phyloP scores from a whole-genome alignment of 2,329 filamentous ascomycete genomes.

The Fusarium sulawesiense region DNA sequence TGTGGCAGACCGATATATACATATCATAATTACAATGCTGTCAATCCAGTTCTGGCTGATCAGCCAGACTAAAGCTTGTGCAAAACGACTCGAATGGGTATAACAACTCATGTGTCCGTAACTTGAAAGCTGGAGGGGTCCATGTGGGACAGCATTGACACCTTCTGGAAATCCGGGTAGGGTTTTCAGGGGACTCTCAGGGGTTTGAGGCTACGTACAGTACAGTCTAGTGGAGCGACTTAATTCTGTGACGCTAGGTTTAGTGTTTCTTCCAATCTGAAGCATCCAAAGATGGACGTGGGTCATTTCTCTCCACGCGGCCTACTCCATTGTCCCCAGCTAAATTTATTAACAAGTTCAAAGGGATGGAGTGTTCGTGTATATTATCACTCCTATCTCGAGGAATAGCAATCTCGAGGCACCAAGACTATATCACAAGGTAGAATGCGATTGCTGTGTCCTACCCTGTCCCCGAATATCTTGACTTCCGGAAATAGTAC shows the following conservation, averaged over 20 bases:
- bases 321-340: conserved; percentile 5
- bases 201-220: conserved; percentile 5
- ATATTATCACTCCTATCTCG: not conserved
- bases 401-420: not conserved
- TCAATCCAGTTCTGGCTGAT: not conserved
- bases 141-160: conserved; percentile 1
- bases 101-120: not conserved
- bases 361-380: conserved; percentile 1
- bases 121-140: not conserved
- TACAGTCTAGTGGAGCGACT: conserved; percentile 10
- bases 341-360: conserved; percentile 1
- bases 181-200: conserved; percentile 36
- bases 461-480: not conserved
- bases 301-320: conserved; percentile 27
- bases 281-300: conserved; percentile 8
- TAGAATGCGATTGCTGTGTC: not conserved
- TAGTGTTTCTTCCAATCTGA: conserved; percentile 20
- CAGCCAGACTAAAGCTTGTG: not conserved
- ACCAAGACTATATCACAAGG: not conserved
- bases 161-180: conserved; percentile 30
- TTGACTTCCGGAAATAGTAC: not conserved
- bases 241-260: conserved; percentile 12
- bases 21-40: not conserved
- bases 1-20: not conserved
- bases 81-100: not conserved